Conservation (phyloP, 73 alveolate genomes). For the Durusdinium trenchii region DNA sequence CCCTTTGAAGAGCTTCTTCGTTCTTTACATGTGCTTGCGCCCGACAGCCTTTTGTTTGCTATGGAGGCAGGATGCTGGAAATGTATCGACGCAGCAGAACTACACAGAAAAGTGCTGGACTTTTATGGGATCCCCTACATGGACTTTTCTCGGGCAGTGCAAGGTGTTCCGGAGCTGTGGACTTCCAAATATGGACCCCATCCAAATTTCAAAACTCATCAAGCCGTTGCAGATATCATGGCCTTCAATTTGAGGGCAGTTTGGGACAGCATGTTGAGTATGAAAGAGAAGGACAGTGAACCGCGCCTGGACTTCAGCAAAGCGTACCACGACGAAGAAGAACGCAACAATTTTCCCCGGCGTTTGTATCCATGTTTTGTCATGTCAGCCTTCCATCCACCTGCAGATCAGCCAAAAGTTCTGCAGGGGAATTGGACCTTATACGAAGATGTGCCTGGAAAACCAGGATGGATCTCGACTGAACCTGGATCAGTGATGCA, state of each 20-base stretch:
- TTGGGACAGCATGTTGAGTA: background rate
- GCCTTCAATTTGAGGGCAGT: constrained; percentile 3
- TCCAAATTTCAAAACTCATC: background rate
- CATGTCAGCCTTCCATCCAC: background rate
- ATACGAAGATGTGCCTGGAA: constrained; percentile 12
- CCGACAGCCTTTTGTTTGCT: background rate
- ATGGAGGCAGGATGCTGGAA: background rate
- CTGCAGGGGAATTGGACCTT: background rate
- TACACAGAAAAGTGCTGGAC: background rate
- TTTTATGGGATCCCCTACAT: background rate
- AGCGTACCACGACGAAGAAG: background rate
- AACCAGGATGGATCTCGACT: constrained; percentile 22
- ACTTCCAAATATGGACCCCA: background rate
- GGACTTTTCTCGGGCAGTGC: background rate
- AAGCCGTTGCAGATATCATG: constrained; percentile 11
- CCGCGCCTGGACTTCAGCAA: background rate
- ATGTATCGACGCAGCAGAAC: background rate
- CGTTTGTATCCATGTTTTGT: background rate
- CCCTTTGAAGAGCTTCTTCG: background rate
- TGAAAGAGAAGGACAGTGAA: background rate
- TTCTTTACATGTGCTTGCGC: background rate
- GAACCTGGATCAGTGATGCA: constrained; percentile 23
- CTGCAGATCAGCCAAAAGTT: background rate
- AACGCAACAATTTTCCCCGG: background rate
- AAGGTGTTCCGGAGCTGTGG: background rate